Evolutionary conservation across 305 asterid genomes (phyloP).

Genomic region (Fraxinus sp.): DNA sequence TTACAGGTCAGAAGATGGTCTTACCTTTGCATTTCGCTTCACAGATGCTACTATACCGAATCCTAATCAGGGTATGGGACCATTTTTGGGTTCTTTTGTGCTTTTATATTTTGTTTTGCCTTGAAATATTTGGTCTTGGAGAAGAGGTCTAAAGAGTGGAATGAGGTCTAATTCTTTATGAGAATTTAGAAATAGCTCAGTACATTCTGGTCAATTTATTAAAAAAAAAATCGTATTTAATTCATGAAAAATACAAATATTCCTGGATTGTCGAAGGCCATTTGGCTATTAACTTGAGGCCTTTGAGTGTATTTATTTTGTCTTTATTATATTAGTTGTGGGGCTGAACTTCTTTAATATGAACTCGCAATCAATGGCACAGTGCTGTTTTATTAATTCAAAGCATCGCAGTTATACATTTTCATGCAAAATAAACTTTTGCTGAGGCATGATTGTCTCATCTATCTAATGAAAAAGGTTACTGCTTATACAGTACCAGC

Average conservation of each 20-base stretch:
- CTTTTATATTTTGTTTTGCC: not conserved
- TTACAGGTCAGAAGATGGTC: constrained; percentile 94
- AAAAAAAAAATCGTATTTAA: not conserved
- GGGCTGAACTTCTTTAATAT: not conserved
- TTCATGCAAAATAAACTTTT: not conserved
- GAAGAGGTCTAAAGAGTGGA: constrained; percentile 8
- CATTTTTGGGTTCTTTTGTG: constrained; percentile 5
- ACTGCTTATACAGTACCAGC: constrained; percentile 3
- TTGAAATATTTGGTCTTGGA: constrained; percentile 1
- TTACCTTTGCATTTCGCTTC: constrained; percentile 93
- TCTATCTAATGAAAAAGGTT: not conserved
- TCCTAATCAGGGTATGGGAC: constrained; percentile 79
- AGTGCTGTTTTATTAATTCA: not conserved
- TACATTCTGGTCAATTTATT: not conserved
- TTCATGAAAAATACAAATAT: not conserved
- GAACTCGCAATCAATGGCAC: constrained; percentile 2
- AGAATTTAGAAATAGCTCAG: not conserved
- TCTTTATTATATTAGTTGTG: not conserved
- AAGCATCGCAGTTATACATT: not conserved
- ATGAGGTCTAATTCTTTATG: not conserved
- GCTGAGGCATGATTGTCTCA: not conserved
- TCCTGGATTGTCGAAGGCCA: constrained; percentile 1
- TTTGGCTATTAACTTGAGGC: not conserved
- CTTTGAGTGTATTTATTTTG: not conserved
- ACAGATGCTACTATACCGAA: constrained; percentile 78